phyloP scores from a whole-genome alignment of 305 asterid genomes.

The Ajuga reptans region DNA sequence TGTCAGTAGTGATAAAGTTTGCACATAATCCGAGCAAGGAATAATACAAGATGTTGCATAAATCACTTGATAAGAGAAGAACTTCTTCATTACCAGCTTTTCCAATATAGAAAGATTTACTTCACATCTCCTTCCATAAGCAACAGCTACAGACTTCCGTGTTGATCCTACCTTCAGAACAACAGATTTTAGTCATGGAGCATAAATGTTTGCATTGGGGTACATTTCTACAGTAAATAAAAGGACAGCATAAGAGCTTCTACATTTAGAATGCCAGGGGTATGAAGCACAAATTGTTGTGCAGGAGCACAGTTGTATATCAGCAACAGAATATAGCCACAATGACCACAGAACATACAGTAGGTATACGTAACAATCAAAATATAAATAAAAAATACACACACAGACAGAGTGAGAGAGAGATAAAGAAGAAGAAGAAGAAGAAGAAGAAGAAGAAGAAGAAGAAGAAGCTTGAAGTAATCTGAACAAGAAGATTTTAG shows the following conservation, averaged over 20 bases:
- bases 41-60: constrained; percentile 1
- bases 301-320: background rate
- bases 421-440: too few species aligned
- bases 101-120: constrained; percentile 64
- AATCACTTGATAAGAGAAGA: constrained; percentile 1
- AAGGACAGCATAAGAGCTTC: constrained; percentile 25
- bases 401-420: too few species aligned
- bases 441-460: too few species aligned
- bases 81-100: constrained; percentile 51
- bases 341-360: background rate
- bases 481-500: background rate
- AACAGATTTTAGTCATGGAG: constrained; percentile 19
- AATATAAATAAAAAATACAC: too few species aligned
- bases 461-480: background rate
- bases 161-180: constrained; percentile 74
- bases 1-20: background rate
- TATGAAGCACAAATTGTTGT: constrained; percentile 8
- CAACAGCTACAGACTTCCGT: constrained; percentile 74
- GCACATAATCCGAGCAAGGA: background rate
- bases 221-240: constrained; percentile 1
- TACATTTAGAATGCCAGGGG: constrained; percentile 34
- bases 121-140: constrained; percentile 82
- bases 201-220: constrained; percentile 22
- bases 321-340: background rate
- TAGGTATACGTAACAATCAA: background rate